Evolutionary conservation across 192 early-diverging fungal genomes (phyloP).

Genomic region (Backusella liffmaniae): DNA sequence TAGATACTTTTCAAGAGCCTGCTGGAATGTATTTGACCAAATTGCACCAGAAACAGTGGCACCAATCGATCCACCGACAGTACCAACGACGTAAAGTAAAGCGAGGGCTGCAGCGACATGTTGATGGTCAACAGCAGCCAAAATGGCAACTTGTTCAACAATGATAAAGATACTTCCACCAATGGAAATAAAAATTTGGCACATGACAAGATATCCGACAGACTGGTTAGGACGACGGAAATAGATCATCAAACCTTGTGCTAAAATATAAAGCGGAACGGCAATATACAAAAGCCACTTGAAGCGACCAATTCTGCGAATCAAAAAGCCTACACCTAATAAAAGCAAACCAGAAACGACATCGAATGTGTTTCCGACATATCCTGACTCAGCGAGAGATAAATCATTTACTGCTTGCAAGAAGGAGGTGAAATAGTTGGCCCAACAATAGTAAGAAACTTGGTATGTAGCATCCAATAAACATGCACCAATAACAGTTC

Average conservation of each 20-base stretch:
- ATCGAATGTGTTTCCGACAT: neutral
- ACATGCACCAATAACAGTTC: neutral
- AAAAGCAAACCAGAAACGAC: neutral
- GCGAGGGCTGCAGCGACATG: conserved; percentile 3
- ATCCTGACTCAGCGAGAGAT: neutral
- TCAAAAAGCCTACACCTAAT: neutral
- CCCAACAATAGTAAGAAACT: neutral
- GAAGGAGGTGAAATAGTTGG: neutral
- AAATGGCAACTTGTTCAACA: conserved; percentile 4
- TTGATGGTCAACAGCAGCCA: conserved; percentile 11
- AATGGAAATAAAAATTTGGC: conserved; percentile 12
- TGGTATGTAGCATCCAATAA: conserved; percentile 1
- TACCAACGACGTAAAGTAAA: neutral
- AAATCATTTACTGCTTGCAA: neutral
- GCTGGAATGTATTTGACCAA: conserved; percentile 11
- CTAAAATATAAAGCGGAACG: neutral
- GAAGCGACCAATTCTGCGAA: neutral
- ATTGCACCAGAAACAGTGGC: conserved; percentile 5
- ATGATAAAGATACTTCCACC: conserved; percentile 15
- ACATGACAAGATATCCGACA: neutral
- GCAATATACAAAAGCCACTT: neutral
- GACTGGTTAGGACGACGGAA: neutral
- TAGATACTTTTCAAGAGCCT: neutral
- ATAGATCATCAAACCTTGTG: conserved; percentile 3
- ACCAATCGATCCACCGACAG: neutral